Conservation (phyloP, 441 rosid genomes). For the Gossypium davidsonii region DNA sequence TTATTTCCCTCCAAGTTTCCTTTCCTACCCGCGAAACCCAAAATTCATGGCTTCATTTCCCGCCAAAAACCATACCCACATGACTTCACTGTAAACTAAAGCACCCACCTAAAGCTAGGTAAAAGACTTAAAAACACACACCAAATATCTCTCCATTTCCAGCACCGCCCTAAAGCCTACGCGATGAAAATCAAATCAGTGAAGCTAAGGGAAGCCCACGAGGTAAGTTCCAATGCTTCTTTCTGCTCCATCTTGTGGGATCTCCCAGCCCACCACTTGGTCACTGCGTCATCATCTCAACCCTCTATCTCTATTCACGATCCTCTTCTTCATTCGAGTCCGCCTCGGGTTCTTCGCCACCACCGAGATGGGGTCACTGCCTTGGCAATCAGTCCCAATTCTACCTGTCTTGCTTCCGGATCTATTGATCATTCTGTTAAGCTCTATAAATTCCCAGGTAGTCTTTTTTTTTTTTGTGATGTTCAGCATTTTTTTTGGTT, state of each 20-base stretch:
- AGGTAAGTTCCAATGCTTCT: conserved; percentile 37
- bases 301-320: conserved; percentile 68
- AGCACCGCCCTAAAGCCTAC: background rate
- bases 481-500: background rate
- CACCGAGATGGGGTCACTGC: conserved; percentile 92
- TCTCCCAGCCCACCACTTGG: conserved; percentile 58
- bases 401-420: conserved; percentile 89
- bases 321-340: conserved; percentile 49
- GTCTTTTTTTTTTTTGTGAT: background rate
- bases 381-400: conserved; percentile 73
- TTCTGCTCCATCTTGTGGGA: conserved; percentile 93
- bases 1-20: background rate
- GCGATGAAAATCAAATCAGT: conserved; percentile 73
- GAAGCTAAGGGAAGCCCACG: conserved; percentile 84
- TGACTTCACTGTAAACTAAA: background rate
- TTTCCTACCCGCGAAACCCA: conserved; percentile 30
- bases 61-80: conserved; percentile 15
- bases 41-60: background rate
- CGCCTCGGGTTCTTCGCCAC: conserved; percentile 70
- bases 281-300: conserved; percentile 83
- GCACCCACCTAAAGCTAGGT: background rate
- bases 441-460: conserved; percentile 92
- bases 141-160: background rate
- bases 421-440: conserved; percentile 90
- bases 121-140: background rate